These are phyloP conservation scores for Claviceps humidiphila DNA, from an alignment of 2,329 filamentous ascomycete species.

Conservation along the genomic window DNA sequence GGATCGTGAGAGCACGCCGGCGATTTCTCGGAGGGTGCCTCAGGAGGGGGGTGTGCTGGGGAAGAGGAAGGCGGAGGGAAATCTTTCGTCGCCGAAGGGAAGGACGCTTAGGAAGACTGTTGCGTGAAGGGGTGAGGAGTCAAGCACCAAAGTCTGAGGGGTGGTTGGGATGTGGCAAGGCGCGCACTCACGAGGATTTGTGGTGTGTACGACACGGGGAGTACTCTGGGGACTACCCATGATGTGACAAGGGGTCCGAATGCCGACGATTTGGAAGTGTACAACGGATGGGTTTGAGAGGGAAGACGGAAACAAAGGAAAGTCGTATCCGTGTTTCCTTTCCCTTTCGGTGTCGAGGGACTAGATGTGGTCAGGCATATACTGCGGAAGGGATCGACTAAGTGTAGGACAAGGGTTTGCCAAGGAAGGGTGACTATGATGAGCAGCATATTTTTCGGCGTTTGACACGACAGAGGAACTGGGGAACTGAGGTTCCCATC, in stretches of 20 bases:
- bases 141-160: conserved; percentile 18
- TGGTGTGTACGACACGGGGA: too few species aligned
- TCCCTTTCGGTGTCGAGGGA: neutral
- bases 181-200: too few species aligned
- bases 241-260: neutral
- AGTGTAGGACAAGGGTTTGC: too few species aligned
- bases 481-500: neutral
- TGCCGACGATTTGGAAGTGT: neutral
- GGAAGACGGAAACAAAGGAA: too few species aligned
- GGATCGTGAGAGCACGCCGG: conserved; percentile 37
- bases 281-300: neutral
- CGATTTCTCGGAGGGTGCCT: conserved; percentile 37
- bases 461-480: neutral
- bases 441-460: conserved; percentile 3
- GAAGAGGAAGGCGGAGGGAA: conserved; percentile 62
- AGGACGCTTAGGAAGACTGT: conserved; percentile 19
- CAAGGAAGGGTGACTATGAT: neutral
- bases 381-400: too few species aligned
- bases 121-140: too few species aligned
- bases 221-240: conserved; percentile 6
- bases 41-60: conserved; percentile 46
- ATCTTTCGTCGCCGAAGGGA: conserved; percentile 24
- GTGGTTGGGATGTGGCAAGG: too few species aligned
- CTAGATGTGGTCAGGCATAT: too few species aligned
- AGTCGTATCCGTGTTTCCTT: too few species aligned